phyloP scores from a whole-genome alignment of 495 filamentous ascomycete species.

The Aspergillus steynii region DNA sequence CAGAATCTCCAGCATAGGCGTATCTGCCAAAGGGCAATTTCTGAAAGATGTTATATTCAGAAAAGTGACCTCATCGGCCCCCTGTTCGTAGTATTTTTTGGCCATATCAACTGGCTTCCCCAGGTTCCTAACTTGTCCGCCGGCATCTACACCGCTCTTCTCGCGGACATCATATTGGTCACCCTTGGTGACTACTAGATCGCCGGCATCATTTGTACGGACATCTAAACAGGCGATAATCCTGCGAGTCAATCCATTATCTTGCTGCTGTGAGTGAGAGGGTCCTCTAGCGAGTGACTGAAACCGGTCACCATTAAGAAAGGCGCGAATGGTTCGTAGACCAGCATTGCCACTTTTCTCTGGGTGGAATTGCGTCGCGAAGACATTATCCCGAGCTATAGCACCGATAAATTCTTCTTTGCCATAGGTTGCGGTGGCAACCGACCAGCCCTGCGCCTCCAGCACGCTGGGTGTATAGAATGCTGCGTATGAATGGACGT shows the following conservation, averaged over 20 bases:
- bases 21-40: constrained; percentile 85
- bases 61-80: constrained; percentile 95
- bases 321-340: constrained; percentile 78
- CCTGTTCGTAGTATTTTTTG: constrained; percentile 90
- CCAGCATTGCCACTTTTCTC: constrained; percentile 95
- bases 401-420: constrained; percentile 91
- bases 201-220: constrained; percentile 91
- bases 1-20: constrained; percentile 94
- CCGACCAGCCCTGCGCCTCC: constrained; percentile 79
- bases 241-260: constrained; percentile 76
- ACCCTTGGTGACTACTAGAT: constrained; percentile 96
- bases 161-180: constrained; percentile 99
- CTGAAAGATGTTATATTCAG: constrained; percentile 98
- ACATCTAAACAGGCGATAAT: constrained; percentile 97
- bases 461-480: constrained; percentile 69
- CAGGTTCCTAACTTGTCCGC: constrained; percentile 81
- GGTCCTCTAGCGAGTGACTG: constrained; percentile 38
- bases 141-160: constrained; percentile 58
- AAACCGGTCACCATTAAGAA: constrained; percentile 66
- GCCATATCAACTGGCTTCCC: constrained; percentile 97
- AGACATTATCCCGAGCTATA: constrained; percentile 76
- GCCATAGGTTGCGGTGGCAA: constrained; percentile 86
- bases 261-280: constrained; percentile 29
- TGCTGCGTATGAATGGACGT: constrained; percentile 92
- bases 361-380: constrained; percentile 96